Evolutionary conservation across 345 rosid genomes (phyloP).

Genomic region (Pistacia integerrima): DNA sequence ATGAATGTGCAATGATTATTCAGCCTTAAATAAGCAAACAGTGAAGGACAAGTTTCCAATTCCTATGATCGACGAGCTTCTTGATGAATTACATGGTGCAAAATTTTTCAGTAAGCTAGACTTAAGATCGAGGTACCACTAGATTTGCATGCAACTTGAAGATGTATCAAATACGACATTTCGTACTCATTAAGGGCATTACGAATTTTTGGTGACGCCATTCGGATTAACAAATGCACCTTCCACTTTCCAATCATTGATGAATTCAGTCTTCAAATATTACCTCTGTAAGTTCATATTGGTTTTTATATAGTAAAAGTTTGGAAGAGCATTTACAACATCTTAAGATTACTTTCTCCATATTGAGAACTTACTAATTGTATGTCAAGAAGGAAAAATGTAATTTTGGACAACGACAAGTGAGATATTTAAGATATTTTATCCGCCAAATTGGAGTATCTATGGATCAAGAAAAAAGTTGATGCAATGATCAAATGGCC

Average conservation of each 20-base stretch:
- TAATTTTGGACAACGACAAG: background rate
- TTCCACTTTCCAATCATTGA: background rate
- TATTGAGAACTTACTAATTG: background rate
- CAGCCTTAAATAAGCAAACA: background rate
- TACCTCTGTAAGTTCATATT: background rate
- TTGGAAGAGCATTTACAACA: background rate
- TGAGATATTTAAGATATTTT: background rate
- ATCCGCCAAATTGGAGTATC: background rate
- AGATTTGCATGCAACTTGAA: background rate
- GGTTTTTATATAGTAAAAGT: background rate
- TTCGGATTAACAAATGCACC: background rate
- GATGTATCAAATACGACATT: background rate
- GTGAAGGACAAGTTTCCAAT: constrained; percentile 13
- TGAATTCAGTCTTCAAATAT: background rate
- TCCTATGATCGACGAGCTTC: background rate
- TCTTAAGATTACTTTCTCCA: background rate
- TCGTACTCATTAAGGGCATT: background rate
- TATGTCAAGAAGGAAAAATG: background rate
- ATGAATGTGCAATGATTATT: background rate
- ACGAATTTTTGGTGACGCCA: background rate
- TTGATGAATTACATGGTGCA: constrained; percentile 5
- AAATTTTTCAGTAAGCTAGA: background rate
- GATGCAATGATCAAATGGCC: no score
- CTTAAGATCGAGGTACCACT: constrained; percentile 1
- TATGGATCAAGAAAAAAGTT: no score